Base-by-base conservation (phyloP, 2,329 filamentous ascomycete genomes). In the Stemphylium lycopersici region DNA sequence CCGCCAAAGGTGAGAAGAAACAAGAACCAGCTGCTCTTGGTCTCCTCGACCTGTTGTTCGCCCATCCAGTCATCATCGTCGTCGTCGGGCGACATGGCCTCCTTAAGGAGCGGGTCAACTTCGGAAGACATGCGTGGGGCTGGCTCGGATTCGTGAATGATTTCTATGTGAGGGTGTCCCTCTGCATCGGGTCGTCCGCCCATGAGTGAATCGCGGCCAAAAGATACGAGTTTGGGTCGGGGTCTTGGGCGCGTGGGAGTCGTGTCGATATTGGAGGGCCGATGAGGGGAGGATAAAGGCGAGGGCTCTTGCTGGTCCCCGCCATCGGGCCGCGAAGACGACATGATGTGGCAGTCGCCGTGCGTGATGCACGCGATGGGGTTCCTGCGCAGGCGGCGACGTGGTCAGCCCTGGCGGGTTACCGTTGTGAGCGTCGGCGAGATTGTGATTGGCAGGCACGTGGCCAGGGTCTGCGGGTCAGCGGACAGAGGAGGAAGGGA, bases 21-120 rank as follows among this genome's bases (percentile, higher is more conserved):
- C 66, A 98, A 81, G 75, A 96, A 96, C 87, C 88, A 91, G 40
- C 87, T 80, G 74, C 90, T 93, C 81, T 93, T 96, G 20, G 89
- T 88, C 56, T 84, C 81, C 67, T 91, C 80, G 13, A 77, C 75
- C 58, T 82, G 78, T 5, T 79, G 72, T 41, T 70, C 68, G 38
- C 76, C 74, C 40, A 78, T 73, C 65, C 79, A 78, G 60, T 75
- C 71, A 58, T 76, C 72, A 20, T 61, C 66, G 3, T 61, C 66
- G n/a, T 59, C 68, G 18, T 65, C 46, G 10, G 73, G 73, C 12
- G 71, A 72, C 39, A 71, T 40, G 39, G 67, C 61, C 59, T 68
- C 66, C 64, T 76, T 75, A 46, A 72, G 60, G 34, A 71, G 58
- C 13, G 67, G 61, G 44, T 72, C 68, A 31, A 63, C 58, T 39